Evolutionary conservation across 1,284 basidiomycete genomes (phyloP).

Genomic region (Omphalotus olearius): DNA sequence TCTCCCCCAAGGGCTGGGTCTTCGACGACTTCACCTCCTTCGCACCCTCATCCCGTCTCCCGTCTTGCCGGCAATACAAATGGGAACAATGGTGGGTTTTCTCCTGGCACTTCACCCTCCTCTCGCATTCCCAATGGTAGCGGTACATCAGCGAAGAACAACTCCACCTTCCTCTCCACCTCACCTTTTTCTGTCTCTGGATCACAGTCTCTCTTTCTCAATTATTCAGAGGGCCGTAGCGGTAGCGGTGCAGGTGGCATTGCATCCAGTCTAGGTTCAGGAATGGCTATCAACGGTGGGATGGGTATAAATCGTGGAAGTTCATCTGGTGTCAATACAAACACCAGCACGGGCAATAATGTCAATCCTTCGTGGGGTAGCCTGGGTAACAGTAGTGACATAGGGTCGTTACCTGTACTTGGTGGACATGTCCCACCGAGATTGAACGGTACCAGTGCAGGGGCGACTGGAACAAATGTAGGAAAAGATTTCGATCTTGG

Average conservation of each 20-base stretch:
- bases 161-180: constrained; percentile 31
- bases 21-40: constrained; percentile 34
- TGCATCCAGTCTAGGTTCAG: not conserved
- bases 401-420: constrained; percentile 21
- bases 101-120: constrained; percentile 30
- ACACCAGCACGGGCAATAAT: constrained; percentile 27
- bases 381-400: constrained; percentile 21
- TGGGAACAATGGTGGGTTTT: constrained; percentile 36
- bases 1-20: constrained; percentile 48
- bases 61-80: constrained; percentile 18
- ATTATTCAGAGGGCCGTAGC: not conserved
- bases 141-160: no score
- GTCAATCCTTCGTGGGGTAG: constrained; percentile 18
- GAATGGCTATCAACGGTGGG: not conserved
- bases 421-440: constrained; percentile 4
- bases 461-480: constrained; percentile 13
- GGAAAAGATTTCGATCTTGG: constrained; percentile 25
- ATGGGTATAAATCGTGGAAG: constrained; percentile 7
- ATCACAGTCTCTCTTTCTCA: constrained; percentile 20
- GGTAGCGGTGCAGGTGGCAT: not conserved
- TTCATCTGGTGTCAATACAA: not conserved
- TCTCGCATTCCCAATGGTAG: constrained; percentile 19
- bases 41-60: constrained; percentile 28
- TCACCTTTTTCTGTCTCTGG: constrained; percentile 52
- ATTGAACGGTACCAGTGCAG: constrained; percentile 1